Evolutionary conservation across 768 basidiomycete species (phyloP), one percentile per base, ranked within the genome.

Genomic region (Mycena filopes): DNA sequence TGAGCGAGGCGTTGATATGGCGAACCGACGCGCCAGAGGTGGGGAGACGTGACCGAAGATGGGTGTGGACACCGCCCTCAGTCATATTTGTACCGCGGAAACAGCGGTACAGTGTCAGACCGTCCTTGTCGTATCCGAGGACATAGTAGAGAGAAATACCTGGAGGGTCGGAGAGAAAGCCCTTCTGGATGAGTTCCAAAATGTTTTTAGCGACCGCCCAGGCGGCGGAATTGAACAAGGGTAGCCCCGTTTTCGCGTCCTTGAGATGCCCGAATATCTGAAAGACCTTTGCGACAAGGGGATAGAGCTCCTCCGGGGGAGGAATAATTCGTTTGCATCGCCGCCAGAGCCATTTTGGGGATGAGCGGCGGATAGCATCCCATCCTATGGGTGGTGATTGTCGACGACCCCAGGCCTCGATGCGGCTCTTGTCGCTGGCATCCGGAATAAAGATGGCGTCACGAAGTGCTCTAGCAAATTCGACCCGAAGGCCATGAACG

Each of bases 11-110:
- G 48, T 74, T 51, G 10, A 60, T 54, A 66, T 73, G 69, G 4
- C 65, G 45, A 1, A 72, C 38, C 21, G 76, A 77, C 18, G 63
- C 66, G 12, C 68, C 72, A 53, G 65, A 74, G 4, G 64, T 67
- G 40, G 69, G 75, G 31, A 71, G 50, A 20, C 56, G 60, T 31
- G 70, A 51, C 2, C 16, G 65, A 4, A 79, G 62, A 58, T 76
- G 76, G 0, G 73, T 74, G 55, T 81, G 79, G 1, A 81, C 75
- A n/a, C 76, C 77, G 26, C 80, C 77, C 66, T 81, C 75, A 8
- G 74, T 75, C 20, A 61, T 66, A 31, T 79, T 80, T 20, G 80
- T 80, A 0, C 77, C 77, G 12, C 71, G 58, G 1, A 69, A 40
- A 60, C 77, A 78, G 4, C 68, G 64, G 46, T 77, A 78, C 7